Percentiles rank a stretch among this genome's conserved stretches.
Evolutionary conservation across 2,329 filamentous ascomycete species (phyloP).

Genomic region (Pseudocercospora fuligena): DNA sequence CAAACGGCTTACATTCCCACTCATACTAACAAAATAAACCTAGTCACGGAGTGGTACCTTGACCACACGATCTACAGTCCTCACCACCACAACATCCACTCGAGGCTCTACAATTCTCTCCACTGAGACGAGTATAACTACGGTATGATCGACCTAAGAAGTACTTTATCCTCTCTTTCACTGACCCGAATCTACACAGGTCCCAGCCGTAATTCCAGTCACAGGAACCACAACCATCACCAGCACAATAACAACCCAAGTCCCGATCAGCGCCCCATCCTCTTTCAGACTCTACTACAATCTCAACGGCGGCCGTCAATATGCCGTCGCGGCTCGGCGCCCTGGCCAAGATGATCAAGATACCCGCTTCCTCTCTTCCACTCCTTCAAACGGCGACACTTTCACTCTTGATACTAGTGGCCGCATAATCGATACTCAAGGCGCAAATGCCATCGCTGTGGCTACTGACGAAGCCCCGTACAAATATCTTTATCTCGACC

Average conservation of each 20-base stretch:
- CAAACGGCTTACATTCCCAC: not conserved
- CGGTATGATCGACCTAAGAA: not conserved
- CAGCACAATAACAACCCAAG: not conserved
- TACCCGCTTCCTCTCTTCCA: not conserved
- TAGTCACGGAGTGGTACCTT: constrained; percentile 1
- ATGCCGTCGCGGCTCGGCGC: not conserved
- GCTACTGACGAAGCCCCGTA: not conserved
- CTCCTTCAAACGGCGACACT: not conserved
- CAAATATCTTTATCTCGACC: not conserved
- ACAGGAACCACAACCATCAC: constrained; percentile 7
- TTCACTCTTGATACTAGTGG: not conserved
- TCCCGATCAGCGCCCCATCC: not conserved
- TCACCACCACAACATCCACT: not conserved
- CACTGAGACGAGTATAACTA: not conserved
- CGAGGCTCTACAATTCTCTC: not conserved
- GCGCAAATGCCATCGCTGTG: not conserved
- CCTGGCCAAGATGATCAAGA: not conserved
- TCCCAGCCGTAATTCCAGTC: not conserved
- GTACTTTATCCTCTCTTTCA: no score
- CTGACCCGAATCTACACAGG: not conserved
- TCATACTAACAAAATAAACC: not conserved
- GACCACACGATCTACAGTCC: not conserved
- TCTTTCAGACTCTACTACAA: constrained; percentile 4
- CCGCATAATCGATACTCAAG: not conserved
- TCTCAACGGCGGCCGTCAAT: constrained; percentile 8